Percentiles rank a stretch among this genome's conserved stretches.
Conservation (phyloP, 345 rosid genomes). For the Atalantia buxifolia region DNA sequence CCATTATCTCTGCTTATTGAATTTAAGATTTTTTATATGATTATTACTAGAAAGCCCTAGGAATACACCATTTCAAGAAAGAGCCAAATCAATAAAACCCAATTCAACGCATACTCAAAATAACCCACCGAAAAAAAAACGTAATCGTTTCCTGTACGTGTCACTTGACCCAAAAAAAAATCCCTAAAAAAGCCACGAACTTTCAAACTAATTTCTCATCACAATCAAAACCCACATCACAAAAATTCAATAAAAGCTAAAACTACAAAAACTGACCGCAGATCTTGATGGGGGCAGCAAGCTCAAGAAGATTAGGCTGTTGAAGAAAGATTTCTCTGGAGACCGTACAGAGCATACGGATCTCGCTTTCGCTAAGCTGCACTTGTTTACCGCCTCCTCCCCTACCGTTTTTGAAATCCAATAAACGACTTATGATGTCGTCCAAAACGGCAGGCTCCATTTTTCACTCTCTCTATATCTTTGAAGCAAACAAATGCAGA, state of each 20-base stretch:
- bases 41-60: not conserved
- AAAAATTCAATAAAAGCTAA: not conserved
- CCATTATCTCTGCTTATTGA: not conserved
- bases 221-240: not conserved
- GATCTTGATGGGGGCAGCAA: constrained; percentile 93
- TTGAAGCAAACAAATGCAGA: not conserved
- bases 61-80: not conserved
- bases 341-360: constrained; percentile 70
- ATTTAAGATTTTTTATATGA: not conserved
- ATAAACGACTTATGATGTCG: constrained; percentile 60
- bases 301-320: constrained; percentile 88
- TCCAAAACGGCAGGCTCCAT: constrained; percentile 70
- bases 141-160: not conserved
- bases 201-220: not conserved
- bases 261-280: constrained; percentile 48
- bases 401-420: constrained; percentile 61
- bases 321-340: constrained; percentile 74
- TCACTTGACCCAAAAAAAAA: not conserved
- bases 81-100: not conserved
- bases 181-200: not conserved
- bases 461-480: constrained; percentile 24
- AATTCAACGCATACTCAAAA: not conserved
- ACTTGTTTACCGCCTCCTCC: constrained; percentile 70
- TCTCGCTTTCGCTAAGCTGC: constrained; percentile 80
- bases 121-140: not conserved